Base-by-base conservation (phyloP, 139 green algal species). In the Tetratostichococcus sp. region DNA sequence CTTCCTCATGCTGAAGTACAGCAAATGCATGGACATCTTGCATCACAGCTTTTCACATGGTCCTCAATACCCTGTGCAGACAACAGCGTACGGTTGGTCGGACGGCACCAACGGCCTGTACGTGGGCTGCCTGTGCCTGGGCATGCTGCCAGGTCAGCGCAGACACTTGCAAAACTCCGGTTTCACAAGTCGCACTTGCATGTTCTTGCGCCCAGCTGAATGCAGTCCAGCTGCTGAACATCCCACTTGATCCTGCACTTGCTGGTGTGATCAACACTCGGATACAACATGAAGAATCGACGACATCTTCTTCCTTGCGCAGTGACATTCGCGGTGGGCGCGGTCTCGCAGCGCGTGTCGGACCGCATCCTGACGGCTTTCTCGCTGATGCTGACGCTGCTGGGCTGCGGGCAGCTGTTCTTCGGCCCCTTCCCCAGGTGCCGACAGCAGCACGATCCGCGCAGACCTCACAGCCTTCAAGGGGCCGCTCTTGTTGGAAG, bases 241-340 rank as follows among this genome's bases (percentile, higher is more conserved):
- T n/a, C n/a, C n/a, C n/a, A n/a, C n/a, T n/a, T n/a, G n/a, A n/a
- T n/a, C n/a, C n/a, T n/a, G n/a, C n/a, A n/a, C n/a, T n/a, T n/a
- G n/a, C n/a, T n/a, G n/a, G n/a, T n/a, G n/a, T n/a, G n/a, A n/a
- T n/a, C n/a, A n/a, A n/a, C n/a, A n/a, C n/a, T n/a, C n/a, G n/a
- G n/a, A n/a, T n/a, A n/a, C n/a, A n/a, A n/a, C n/a, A n/a, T n/a
- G n/a, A n/a, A n/a, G n/a, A n/a, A n/a, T n/a, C n/a, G n/a, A n/a
- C 39, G 39, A 50, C 8, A 21, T 50, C 39, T 50, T 50, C 11
- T 50, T 11, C 39, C 39, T 11, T 50, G 8, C 11, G 39, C 39
- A 1, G 77, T 87, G 2, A 88, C 84, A n/a, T 65, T 80, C 22
- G 23, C 43, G 0, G 69, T 85, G 28, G 81, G 77, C 31, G 42